These are phyloP conservation scores for Candolleomyces efflorescens DNA, from an alignment of 768 basidiomycete species.

Conservation along the genomic window DNA sequence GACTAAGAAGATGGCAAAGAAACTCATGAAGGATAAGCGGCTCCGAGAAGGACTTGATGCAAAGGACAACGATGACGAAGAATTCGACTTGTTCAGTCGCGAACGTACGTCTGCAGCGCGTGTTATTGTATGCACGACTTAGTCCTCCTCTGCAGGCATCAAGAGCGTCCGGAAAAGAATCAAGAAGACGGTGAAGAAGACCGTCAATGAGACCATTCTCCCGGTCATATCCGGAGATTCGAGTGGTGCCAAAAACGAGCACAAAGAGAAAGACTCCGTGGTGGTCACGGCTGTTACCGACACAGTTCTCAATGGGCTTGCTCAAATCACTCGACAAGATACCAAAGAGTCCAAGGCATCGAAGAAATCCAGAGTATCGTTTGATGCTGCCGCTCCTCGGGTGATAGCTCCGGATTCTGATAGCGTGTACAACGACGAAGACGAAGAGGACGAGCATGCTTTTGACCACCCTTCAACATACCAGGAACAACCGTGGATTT, in stretches of 20 bases:
- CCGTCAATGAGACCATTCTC: not conserved
- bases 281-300: slow-evolving; percentile 14
- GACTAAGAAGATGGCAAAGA: slow-evolving; percentile 47
- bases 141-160: slow-evolving; percentile 20
- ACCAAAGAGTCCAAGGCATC: slow-evolving; percentile 13
- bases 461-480: slow-evolving; percentile 48
- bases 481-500: slow-evolving; percentile 41
- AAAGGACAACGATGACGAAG: slow-evolving; percentile 15
- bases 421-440: slow-evolving; percentile 25
- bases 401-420: slow-evolving; percentile 21
- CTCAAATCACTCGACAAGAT: slow-evolving; percentile 6
- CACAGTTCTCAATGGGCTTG: slow-evolving; percentile 9
- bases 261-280: not conserved
- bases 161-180: slow-evolving; percentile 21
- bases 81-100: slow-evolving; percentile 35
- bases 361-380: slow-evolving; percentile 15
- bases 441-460: slow-evolving; percentile 34
- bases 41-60: slow-evolving; percentile 9
- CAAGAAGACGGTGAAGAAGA: slow-evolving; percentile 13
- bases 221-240: too few relatives aligned
- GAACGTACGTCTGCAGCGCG: slow-evolving; percentile 20
- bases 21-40: slow-evolving; percentile 32
- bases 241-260: too few relatives aligned
- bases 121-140: not conserved
- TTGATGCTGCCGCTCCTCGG: slow-evolving; percentile 28